phyloP scores from a whole-genome alignment of 768 basidiomycete species.

The Austroboletus eburneus region DNA sequence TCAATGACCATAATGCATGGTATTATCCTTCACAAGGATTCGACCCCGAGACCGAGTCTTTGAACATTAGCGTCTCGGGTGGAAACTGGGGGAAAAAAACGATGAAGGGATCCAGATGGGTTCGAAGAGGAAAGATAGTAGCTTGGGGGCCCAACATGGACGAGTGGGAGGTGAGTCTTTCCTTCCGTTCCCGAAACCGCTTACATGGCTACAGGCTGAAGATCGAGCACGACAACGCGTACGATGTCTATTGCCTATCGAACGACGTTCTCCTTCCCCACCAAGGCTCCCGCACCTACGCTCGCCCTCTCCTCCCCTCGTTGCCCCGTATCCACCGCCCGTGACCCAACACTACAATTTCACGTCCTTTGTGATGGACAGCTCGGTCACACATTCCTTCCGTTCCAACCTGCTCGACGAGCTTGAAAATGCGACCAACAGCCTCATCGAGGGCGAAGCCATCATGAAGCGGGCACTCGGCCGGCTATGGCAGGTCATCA shows the following conservation, averaged over 20 bases:
- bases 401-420: slow-evolving; percentile 75
- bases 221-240: slow-evolving; percentile 81
- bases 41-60: slow-evolving; percentile 59
- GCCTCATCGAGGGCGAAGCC: slow-evolving; percentile 80
- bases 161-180: slow-evolving; percentile 69
- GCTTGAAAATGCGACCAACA: slow-evolving; percentile 77
- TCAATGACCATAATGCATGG: slow-evolving; percentile 75
- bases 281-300: slow-evolving; percentile 71
- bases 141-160: slow-evolving; percentile 82
- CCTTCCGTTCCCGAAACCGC: slow-evolving; percentile 7
- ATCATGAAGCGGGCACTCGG: slow-evolving; percentile 71
- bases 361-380: slow-evolving; percentile 83
- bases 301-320: slow-evolving; percentile 74
- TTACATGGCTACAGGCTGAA: slow-evolving; percentile 51
- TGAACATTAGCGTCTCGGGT: slow-evolving; percentile 41
- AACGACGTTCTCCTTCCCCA: slow-evolving; percentile 66
- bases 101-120: slow-evolving; percentile 73
- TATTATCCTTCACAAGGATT: slow-evolving; percentile 81
- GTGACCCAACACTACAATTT: slow-evolving; percentile 67
- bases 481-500: slow-evolving; percentile 76
- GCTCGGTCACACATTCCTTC: slow-evolving; percentile 78
- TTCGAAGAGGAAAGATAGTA: slow-evolving; percentile 75
- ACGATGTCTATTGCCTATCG: slow-evolving; percentile 56
- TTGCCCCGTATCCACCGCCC: slow-evolving; percentile 71
- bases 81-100: slow-evolving; percentile 88